These are phyloP conservation scores for Stipa capillata DNA, from an alignment of 176 grass and related monocot species.

Conservation along the genomic window DNA sequence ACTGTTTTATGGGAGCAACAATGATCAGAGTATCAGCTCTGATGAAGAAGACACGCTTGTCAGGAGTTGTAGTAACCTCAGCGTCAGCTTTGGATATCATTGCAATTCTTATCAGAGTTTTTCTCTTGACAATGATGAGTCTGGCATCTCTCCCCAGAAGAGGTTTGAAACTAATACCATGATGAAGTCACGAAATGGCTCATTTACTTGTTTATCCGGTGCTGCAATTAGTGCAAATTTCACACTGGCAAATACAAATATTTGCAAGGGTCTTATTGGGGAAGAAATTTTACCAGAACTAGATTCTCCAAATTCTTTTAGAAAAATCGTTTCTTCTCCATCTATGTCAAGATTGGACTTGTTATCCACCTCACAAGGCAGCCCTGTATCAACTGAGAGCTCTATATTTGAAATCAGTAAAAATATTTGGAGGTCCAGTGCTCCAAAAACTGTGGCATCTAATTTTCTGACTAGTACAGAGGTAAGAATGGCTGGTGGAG, in stretches of 20 bases:
- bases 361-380: slow-evolving; percentile 40
- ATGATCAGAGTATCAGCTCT: slow-evolving; percentile 57
- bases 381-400: slow-evolving; percentile 33
- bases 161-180: slow-evolving; percentile 44
- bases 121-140: slow-evolving; percentile 38
- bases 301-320: slow-evolving; percentile 94
- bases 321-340: slow-evolving; percentile 78
- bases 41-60: slow-evolving; percentile 52
- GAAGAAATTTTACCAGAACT: slow-evolving; percentile 91
- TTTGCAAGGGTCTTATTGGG: slow-evolving; percentile 89
- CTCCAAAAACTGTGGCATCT: slow-evolving; percentile 52
- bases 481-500: slow-evolving; percentile 87
- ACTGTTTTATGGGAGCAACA: slow-evolving; percentile 32
- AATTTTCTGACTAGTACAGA: slow-evolving; percentile 82
- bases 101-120: slow-evolving; percentile 46
- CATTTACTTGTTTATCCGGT: slow-evolving; percentile 95
- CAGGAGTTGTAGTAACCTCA: slow-evolving; percentile 44
- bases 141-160: slow-evolving; percentile 29
- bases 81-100: slow-evolving; percentile 75
- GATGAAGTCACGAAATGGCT: slow-evolving; percentile 50
- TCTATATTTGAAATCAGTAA: slow-evolving; percentile 57
- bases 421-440: slow-evolving; percentile 54
- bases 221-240: slow-evolving; percentile 97
- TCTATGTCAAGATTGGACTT: slow-evolving; percentile 83
- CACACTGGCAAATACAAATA: slow-evolving; percentile 93